Percentiles rank a stretch among this genome's conserved stretches.
Evolutionary conservation across 2,329 filamentous ascomycete genomes (phyloP).

Genomic region (Cytospora leucostoma): DNA sequence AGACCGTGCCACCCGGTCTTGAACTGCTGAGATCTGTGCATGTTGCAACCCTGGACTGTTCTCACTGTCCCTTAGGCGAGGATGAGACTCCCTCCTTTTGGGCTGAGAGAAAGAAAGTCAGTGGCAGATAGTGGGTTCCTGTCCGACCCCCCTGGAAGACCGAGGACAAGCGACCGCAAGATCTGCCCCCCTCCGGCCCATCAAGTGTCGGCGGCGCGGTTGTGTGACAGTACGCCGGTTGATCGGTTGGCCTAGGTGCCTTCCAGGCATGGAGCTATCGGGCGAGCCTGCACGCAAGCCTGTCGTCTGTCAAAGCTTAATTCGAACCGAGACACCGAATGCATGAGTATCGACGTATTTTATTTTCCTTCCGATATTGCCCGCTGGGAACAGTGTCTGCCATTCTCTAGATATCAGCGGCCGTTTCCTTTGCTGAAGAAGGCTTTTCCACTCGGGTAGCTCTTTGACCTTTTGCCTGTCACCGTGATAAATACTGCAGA

Average conservation of each 20-base stretch:
- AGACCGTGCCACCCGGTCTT: not conserved
- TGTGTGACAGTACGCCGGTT: constrained; percentile 8
- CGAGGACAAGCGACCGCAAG: not conserved
- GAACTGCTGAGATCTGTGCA: not conserved
- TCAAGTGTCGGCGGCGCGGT: not conserved
- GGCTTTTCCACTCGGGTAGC: constrained; percentile 56
- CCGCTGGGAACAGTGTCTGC: not conserved
- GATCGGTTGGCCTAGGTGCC: not conserved
- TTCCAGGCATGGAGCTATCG: not conserved
- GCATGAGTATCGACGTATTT: not conserved
- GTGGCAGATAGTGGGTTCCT: constrained; percentile 3
- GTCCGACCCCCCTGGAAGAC: not conserved
- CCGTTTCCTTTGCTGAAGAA: no score
- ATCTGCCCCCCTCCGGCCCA: constrained; percentile 3
- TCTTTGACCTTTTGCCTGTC: constrained; percentile 46
- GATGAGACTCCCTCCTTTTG: not conserved
- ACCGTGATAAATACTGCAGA: no score
- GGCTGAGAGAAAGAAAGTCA: not conserved
- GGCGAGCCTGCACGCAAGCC: not conserved
- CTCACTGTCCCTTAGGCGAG: constrained; percentile 2
- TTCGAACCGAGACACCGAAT: not conserved
- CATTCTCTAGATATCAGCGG: constrained; percentile 19
- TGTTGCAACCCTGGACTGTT: constrained; percentile 2
- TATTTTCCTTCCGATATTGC: not conserved
- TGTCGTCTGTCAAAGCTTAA: constrained; percentile 1